Evolutionary conservation across 305 asterid species (phyloP).

Genomic region (Solanum hybrid): DNA sequence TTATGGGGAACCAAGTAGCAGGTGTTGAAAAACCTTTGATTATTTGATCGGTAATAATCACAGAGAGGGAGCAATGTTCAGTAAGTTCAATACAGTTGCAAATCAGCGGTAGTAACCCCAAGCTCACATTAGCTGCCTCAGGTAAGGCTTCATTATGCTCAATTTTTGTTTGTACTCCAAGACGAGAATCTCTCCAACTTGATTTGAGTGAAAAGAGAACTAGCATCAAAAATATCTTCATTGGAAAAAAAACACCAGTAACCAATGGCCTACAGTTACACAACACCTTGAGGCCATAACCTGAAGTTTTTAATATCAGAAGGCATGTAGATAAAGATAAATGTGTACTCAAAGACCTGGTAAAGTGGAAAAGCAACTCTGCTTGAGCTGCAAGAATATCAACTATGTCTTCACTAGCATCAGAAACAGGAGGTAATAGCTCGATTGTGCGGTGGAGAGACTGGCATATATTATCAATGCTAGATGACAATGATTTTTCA

Average conservation of each 20-base stretch:
- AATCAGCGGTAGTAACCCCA: conserved; percentile 72
- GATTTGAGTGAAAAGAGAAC: conserved; percentile 47
- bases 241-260: conserved; percentile 30
- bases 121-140: conserved; percentile 48
- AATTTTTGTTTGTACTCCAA: conserved; percentile 12
- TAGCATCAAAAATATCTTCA: conserved; percentile 49
- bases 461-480: conserved; percentile 52
- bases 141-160: conserved; percentile 34
- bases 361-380: conserved; percentile 58
- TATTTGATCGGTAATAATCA: conserved; percentile 58
- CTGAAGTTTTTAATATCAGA: conserved; percentile 56
- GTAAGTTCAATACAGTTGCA: conserved; percentile 52
- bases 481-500: conserved; percentile 42
- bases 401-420: conserved; percentile 40
- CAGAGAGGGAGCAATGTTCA: conserved; percentile 52
- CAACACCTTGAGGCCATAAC: conserved; percentile 66
- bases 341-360: conserved; percentile 32
- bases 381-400: conserved; percentile 69
- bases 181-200: conserved; percentile 23
- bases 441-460: conserved; percentile 50
- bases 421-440: conserved; percentile 37
- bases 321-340: conserved; percentile 30
- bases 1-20: conserved; percentile 68
- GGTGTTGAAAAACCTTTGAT: conserved; percentile 57
- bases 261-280: conserved; percentile 35